These are phyloP conservation scores for Penicillium mononematosum DNA, from an alignment of 495 filamentous ascomycete genomes.

Conservation along the genomic window DNA sequence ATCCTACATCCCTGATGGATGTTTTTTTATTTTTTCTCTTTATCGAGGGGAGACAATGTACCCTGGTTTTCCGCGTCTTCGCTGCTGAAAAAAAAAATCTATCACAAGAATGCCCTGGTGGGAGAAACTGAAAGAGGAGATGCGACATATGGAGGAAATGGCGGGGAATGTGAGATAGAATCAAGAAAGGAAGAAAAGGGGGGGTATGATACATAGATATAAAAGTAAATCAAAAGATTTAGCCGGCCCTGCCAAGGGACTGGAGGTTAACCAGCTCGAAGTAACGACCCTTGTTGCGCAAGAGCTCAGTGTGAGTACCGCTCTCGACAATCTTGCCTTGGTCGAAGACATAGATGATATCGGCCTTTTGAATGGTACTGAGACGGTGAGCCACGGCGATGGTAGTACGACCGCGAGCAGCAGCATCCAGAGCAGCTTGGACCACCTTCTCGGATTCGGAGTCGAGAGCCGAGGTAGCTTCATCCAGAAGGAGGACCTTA, in stretches of 20 bases:
- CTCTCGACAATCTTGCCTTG: conserved; percentile 70
- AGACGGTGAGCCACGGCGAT: conserved; percentile 78
- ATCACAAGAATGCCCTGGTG: not conserved
- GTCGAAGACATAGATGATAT: conserved; percentile 82
- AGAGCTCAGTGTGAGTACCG: conserved; percentile 67
- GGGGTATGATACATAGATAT: conserved; percentile 8
- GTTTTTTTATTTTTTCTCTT: not conserved
- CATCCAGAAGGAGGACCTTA: conserved; percentile 72
- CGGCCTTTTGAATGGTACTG: conserved; percentile 78
- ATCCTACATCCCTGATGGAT: not conserved
- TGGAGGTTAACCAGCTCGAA: conserved; percentile 76
- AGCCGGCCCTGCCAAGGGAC: conserved; percentile 63
- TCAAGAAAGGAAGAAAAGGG: not conserved
- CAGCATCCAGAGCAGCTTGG: conserved; percentile 73
- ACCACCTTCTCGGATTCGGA: conserved; percentile 81
- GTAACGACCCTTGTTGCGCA: conserved; percentile 67
- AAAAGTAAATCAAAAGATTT: conserved; percentile 12
- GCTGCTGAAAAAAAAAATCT: not conserved
- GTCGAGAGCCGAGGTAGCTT: conserved; percentile 80
- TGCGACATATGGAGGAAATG: conserved; percentile 1
- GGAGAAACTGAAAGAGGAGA: not conserved
- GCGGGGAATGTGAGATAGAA: conserved; percentile 2
- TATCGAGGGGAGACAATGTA: not conserved
- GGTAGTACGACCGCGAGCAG: conserved; percentile 71
- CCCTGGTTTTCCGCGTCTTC: not conserved